A percentile compares a stretch with the other conserved stretches of the same genome.
Conservation (phyloP, 192 early-diverging fungal species). For the Entrophospora sp. region DNA sequence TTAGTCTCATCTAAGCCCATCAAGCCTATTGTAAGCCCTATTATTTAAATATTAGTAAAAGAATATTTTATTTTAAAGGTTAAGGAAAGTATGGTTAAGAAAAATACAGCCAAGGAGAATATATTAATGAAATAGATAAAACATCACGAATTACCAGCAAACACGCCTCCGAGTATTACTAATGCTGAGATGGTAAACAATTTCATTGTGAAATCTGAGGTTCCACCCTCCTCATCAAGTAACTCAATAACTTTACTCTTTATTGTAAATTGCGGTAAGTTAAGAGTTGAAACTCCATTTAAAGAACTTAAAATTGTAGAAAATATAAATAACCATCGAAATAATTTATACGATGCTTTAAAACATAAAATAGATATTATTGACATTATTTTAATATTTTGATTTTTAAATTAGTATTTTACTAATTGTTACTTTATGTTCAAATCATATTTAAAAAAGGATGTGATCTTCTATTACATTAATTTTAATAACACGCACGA, state of each 20-base stretch:
- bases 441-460: too few relatives aligned
- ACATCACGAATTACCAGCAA: slow-evolving; percentile 48
- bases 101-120: neutral
- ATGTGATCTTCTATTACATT: too few relatives aligned
- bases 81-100: neutral
- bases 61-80: neutral
- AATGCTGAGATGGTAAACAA: slow-evolving; percentile 45
- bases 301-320: neutral
- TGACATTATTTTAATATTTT: too few relatives aligned
- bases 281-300: neutral
- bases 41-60: neutral
- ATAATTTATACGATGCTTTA: too few relatives aligned
- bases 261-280: neutral
- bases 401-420: too few relatives aligned
- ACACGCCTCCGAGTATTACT: slow-evolving; percentile 72
- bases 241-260: neutral
- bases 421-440: too few relatives aligned
- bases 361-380: too few relatives aligned
- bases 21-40: slow-evolving; percentile 55
- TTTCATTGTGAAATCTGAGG: slow-evolving; percentile 36
- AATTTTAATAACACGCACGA: too few relatives aligned
- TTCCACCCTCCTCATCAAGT: slow-evolving; percentile 15
- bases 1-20: slow-evolving; percentile 82
- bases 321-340: too few relatives aligned
- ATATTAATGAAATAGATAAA: neutral